These are phyloP conservation scores for Hypoxylon sp. DNA, from an alignment of 2,329 filamentous ascomycete genomes.

Conservation along the genomic window DNA sequence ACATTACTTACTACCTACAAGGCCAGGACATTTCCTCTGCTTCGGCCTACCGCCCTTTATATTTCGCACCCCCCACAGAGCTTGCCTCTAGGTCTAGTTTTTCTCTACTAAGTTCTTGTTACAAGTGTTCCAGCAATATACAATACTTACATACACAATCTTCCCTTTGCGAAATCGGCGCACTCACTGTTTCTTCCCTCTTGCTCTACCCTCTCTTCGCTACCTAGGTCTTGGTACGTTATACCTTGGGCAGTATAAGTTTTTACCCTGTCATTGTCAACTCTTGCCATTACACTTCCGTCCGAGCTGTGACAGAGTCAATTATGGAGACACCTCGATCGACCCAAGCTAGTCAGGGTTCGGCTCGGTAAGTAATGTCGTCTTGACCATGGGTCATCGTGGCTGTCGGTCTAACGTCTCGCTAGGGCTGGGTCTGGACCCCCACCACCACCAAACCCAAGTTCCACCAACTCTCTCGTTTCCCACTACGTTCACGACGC, in stretches of 20 bases:
- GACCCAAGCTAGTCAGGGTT: slow-evolving; percentile 6
- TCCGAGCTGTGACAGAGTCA: slow-evolving; percentile 10
- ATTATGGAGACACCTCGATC: slow-evolving; percentile 16
- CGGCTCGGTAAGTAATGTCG: slow-evolving; percentile 8
- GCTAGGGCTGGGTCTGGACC: slow-evolving; percentile 2
- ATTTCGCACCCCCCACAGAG: too few species aligned
- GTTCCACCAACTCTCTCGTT: background rate
- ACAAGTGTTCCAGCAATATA: too few species aligned
- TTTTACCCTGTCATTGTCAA: background rate
- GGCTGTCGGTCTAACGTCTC: slow-evolving; percentile 2
- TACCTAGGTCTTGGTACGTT: background rate
- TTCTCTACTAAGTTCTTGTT: too few species aligned
- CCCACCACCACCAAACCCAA: background rate
- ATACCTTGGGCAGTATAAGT: background rate
- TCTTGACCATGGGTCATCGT: background rate
- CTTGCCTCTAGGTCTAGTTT: too few species aligned
- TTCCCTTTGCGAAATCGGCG: background rate
- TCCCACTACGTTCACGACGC: background rate
- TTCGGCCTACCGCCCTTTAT: too few species aligned
- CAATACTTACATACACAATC: too few species aligned
- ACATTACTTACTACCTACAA: too few species aligned
- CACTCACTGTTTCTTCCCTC: background rate
- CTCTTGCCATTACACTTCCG: background rate
- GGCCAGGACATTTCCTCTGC: too few species aligned
- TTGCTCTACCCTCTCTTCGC: background rate